Evolutionary conservation across 805 yeast species (phyloP).

Genomic region (Saccharomycopsis sp.): DNA sequence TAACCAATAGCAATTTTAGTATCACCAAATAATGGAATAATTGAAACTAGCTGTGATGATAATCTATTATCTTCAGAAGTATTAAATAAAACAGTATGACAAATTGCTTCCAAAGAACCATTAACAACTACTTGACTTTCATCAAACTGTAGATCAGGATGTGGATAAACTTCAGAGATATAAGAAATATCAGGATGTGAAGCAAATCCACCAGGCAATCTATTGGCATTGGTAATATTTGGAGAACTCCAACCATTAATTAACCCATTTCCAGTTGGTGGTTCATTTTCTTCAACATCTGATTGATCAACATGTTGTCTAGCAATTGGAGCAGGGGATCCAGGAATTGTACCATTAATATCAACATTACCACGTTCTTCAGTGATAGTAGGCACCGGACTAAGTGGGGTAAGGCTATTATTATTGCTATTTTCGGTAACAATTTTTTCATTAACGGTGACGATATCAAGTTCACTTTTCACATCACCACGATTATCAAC

Average conservation of each 20-base stretch:
- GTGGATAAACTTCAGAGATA: conserved; percentile 44
- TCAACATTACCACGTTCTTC: conserved; percentile 7
- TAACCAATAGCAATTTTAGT: conserved; percentile 36
- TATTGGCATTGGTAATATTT: background rate
- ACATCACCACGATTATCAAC: no score
- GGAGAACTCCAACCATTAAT: conserved; percentile 9
- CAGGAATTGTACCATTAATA: background rate
- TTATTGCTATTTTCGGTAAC: background rate
- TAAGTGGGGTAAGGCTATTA: background rate
- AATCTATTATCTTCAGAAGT: conserved; percentile 34
- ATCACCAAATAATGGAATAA: conserved; percentile 51
- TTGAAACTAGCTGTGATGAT: conserved; percentile 38
- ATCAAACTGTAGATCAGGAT: conserved; percentile 54
- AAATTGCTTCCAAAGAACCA: conserved; percentile 63
- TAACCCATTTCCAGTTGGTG: background rate
- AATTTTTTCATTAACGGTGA: background rate
- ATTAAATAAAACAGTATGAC: conserved; percentile 64
- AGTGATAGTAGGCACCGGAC: conserved; percentile 8
- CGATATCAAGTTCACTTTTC: no score
- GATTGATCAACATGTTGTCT: background rate
- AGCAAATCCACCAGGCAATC: conserved; percentile 9
- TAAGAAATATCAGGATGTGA: conserved; percentile 23
- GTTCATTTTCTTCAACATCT: background rate
- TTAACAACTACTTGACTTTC: conserved; percentile 34
- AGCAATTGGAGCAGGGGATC: background rate